Evolutionary conservation across 495 filamentous ascomycete species (phyloP).

Genomic region (Tuber indicum): DNA sequence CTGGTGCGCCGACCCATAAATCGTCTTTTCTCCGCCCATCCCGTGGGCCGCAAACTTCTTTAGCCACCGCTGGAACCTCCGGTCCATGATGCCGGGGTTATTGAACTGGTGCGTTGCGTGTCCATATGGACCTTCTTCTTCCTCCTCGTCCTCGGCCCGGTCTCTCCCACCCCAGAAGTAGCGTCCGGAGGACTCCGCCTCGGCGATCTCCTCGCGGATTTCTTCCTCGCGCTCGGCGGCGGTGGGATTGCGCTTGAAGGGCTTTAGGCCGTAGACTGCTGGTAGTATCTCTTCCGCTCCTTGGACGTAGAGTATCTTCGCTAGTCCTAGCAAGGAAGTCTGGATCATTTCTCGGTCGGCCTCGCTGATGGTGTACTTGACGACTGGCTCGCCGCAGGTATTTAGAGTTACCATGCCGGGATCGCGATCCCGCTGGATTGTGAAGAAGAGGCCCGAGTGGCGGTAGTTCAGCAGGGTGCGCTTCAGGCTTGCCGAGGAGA

Average conservation of each 20-base stretch:
- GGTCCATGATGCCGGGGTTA: conserved; percentile 57
- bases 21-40: conserved; percentile 14
- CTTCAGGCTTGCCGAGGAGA: conserved; percentile 52
- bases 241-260: conserved; percentile 55
- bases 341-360: conserved; percentile 60
- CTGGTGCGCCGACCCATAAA: conserved; percentile 61
- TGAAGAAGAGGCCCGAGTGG: conserved; percentile 59
- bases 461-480: conserved; percentile 53
- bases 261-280: conserved; percentile 52
- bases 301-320: conserved; percentile 67
- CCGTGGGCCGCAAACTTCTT: conserved; percentile 17
- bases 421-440: conserved; percentile 64
- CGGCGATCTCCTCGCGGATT: conserved; percentile 17
- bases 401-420: conserved; percentile 69
- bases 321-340: conserved; percentile 62
- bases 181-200: conserved; percentile 23
- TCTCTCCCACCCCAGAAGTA: conserved; percentile 10
- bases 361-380: conserved; percentile 62
- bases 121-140: conserved; percentile 19
- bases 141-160: conserved; percentile 10
- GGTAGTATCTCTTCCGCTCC: conserved; percentile 74
- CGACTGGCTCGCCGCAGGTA: conserved; percentile 54
- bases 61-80: conserved; percentile 40
- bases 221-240: conserved; percentile 15
- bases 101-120: conserved; percentile 12